Conservation (phyloP, 768 basidiomycete species). For the Suillus decipiens region DNA sequence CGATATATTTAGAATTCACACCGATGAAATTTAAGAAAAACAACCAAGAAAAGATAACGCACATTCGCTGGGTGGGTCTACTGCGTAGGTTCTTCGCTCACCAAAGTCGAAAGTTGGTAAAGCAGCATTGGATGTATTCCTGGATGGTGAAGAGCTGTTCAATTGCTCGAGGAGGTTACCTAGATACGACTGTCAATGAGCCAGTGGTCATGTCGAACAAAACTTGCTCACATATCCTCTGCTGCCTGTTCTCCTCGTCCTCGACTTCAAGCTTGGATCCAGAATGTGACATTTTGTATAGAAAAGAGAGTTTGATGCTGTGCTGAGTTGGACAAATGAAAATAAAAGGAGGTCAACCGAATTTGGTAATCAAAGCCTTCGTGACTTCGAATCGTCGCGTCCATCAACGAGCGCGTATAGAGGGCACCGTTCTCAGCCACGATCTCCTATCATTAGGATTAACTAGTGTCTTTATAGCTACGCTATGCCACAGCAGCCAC, state of each 20-base stretch:
- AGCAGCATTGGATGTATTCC: conserved; percentile 10
- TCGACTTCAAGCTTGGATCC: conserved; percentile 44
- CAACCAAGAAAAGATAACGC: conserved; percentile 29
- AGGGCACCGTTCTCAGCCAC: not conserved
- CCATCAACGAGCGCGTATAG: conserved; percentile 3
- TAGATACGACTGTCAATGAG: conserved; percentile 19
- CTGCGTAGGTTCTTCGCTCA: conserved; percentile 36
- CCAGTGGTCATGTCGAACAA: conserved; percentile 9
- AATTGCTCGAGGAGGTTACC: conserved; percentile 45
- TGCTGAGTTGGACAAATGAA: not conserved
- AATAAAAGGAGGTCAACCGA: conserved; percentile 3
- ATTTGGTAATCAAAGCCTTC: conserved; percentile 6
- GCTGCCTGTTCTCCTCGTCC: conserved; percentile 46
- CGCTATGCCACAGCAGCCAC: conserved; percentile 30
- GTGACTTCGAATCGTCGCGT: conserved; percentile 6
- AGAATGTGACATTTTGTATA: conserved; percentile 9
- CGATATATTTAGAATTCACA: not conserved
- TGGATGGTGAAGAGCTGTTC: conserved; percentile 26
- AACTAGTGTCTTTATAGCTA: not conserved
- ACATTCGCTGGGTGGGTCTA: conserved; percentile 53
- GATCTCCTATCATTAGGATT: not conserved
- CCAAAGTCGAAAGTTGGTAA: conserved; percentile 37
- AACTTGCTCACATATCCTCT: conserved; percentile 41
- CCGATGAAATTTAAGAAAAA: too few species aligned
- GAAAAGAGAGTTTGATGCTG: conserved; percentile 9